Evolutionary conservation across 2,329 filamentous ascomycete genomes (phyloP), one percentile per base, ranked within the genome.

Genomic region (Sporothrix sp.): DNA sequence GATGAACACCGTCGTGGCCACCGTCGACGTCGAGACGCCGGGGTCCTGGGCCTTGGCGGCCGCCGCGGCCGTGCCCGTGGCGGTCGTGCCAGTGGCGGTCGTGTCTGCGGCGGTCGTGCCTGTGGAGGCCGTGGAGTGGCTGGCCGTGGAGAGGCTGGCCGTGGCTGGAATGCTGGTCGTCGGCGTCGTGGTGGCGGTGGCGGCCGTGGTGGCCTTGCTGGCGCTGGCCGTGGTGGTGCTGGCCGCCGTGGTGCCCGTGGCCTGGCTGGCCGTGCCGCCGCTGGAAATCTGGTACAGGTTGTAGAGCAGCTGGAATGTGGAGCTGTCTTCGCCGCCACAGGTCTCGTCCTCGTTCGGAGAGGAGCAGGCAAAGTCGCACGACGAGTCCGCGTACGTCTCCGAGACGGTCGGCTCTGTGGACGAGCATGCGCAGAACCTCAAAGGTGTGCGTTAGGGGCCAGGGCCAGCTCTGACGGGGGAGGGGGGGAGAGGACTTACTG

Each of bases 401-500:
- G 44, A 32, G 18, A 58, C 53, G 25, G 53, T 56, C 3, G 55
- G 56, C 37, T 28, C 16, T 1, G 30, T n/a, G 2, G 28, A 23
- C 10, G 50, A 33, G 43, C 56, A 58, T 4, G 30, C 37, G 28
- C 56, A 58, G 50, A 58, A 58, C 27, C 55, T 57, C 10, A 8
- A 7, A 21, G 28, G 9, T 16, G 37, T n/a, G n/a, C n/a, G n/a
- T n/a, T n/a, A n/a, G n/a, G n/a, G n/a, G n/a, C n/a, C n/a, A n/a
- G n/a, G n/a, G n/a, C n/a, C n/a, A n/a, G n/a, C n/a, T n/a, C n/a
- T n/a, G 33, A n/a, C 11, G 39, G 7, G 8, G 20, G 28, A 11
- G n/a, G 21, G 9, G 21, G 1, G 16, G 7, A 36, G 7, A 3
- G 11, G 2, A 53, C 55, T 38, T 33, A 47, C 55, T 56, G 56